Evolutionary conservation across 352 stramenopile genomes (phyloP), one percentile per base, ranked within the genome.

Genomic region (Phytopythium mirpurense): DNA sequence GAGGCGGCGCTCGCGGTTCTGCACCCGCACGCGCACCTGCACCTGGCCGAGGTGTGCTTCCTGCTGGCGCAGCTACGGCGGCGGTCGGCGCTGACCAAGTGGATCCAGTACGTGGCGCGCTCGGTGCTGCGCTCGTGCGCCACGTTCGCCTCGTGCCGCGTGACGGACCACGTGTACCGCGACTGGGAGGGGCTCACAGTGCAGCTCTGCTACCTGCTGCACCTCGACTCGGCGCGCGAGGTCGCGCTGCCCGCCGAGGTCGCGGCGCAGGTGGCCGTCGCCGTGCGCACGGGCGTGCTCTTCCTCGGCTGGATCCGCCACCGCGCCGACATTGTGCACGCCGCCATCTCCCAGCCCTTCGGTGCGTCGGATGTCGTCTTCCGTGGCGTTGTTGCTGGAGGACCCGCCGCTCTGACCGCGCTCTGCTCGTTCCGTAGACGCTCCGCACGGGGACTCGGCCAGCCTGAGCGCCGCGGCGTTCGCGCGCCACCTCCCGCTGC

Each of bases 151-250:
- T 90, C 82, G 1, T 88, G 79, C 50, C 74, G 61, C 21, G 87
- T 91, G 43, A 81, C 74, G 7, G 74, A 89, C 21, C 74, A 90
- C 23, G 76, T 90, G 23, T 90, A 88, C 59, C 78, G 83, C 18
- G 83, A 93, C 50, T 93, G 83, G 83, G 81, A 93, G 47, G 73
- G 78, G 19, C 65, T 93, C 4, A 91, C 80, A 12, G 86, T 90
- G 40, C 83, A 93, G 62, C 65, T 93, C 5, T 89, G 80, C 47
- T 90, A 88, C 50, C 63, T 93, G 6, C 59, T 90, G 1, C 79
- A 88, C 43, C 65, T 93, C 21, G 70, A 87, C 21, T 68, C 76
- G 5, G 65, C 88, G 50, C 56, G 59, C 5, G 72, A 89, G 51
- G 68, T 93, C 38, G 57, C 55, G 16, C 62, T 93, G 5, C 71